phyloP scores from a whole-genome alignment of 2,329 filamentous ascomycete species.

The Ceratocystis colombiana region DNA sequence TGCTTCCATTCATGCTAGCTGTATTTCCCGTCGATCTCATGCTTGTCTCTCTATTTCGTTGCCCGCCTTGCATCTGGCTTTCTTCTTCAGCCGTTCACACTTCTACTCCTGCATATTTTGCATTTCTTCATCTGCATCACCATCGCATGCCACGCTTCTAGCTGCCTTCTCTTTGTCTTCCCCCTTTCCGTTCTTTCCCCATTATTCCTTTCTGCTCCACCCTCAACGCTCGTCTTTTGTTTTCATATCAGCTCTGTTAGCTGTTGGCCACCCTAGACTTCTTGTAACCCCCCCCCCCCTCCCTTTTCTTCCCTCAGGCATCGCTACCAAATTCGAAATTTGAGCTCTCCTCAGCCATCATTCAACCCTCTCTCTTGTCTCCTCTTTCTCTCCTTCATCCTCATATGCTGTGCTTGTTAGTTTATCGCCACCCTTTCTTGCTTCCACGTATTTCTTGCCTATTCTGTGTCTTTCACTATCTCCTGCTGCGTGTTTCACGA shows the following conservation, averaged over 20 bases:
- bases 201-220: neutral
- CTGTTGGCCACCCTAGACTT: too few species aligned
- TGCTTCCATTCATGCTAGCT: neutral
- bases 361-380: neutral
- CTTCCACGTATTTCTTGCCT: neutral
- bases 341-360: neutral
- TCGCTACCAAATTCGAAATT: too few species aligned
- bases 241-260: neutral
- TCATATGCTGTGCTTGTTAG: neutral
- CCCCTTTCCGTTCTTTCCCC: neutral
- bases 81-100: neutral
- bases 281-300: too few species aligned
- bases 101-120: neutral
- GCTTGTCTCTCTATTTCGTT: neutral
- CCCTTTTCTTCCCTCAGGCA: too few species aligned
- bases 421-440: neutral
- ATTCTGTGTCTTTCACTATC: conserved; percentile 10
- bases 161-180: neutral
- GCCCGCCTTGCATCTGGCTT: neutral
- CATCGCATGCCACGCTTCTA: neutral
- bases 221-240: neutral
- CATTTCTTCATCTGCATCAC: conserved; percentile 4
- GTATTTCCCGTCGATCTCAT: neutral
- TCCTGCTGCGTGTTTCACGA: neutral
- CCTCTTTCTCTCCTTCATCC: neutral